phyloP scores from a whole-genome alignment of 371 early-diverging fungal genomes.

The Mucor irregularis region DNA sequence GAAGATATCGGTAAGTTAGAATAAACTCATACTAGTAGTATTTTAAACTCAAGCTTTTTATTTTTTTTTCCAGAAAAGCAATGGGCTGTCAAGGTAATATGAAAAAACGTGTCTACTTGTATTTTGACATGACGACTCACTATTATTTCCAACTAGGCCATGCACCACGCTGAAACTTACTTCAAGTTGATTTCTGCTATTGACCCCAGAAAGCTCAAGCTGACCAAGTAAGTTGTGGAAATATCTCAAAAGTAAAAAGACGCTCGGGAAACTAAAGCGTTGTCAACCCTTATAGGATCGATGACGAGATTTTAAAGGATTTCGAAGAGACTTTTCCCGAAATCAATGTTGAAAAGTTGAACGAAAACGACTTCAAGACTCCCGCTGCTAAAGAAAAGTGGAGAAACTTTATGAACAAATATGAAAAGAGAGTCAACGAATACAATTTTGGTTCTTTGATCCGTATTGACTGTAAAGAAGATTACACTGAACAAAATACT shows the following conservation, averaged over 20 bases:
- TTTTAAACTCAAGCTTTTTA: not conserved
- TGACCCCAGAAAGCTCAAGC: slow-evolving; percentile 69
- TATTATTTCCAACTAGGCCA: slow-evolving; percentile 48
- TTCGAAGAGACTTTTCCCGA: slow-evolving; percentile 77
- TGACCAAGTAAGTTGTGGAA: slow-evolving; percentile 77
- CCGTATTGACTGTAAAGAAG: slow-evolving; percentile 72
- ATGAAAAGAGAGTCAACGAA: slow-evolving; percentile 83
- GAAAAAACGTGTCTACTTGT: not conserved
- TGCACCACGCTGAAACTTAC: slow-evolving; percentile 93
- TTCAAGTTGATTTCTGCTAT: slow-evolving; percentile 74
- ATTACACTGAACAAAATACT: slow-evolving; percentile 81
- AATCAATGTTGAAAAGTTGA: slow-evolving; percentile 59
- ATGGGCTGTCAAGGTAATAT: slow-evolving; percentile 85
- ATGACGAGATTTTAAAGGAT: slow-evolving; percentile 81
- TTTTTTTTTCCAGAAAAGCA: slow-evolving; percentile 68
- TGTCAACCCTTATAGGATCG: slow-evolving; percentile 73
- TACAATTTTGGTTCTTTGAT: slow-evolving; percentile 92
- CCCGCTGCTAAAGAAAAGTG: slow-evolving; percentile 83
- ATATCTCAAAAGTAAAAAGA: not conserved
- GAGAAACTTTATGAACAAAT: slow-evolving; percentile 83
- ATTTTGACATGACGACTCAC: not conserved
- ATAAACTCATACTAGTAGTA: not conserved
- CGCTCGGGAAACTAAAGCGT: too few species aligned
- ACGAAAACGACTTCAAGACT: slow-evolving; percentile 78
- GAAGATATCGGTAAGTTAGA: slow-evolving; percentile 69